Base-by-base conservation (phyloP, 192 early-diverging fungal genomes). In the Backusella circina region DNA sequence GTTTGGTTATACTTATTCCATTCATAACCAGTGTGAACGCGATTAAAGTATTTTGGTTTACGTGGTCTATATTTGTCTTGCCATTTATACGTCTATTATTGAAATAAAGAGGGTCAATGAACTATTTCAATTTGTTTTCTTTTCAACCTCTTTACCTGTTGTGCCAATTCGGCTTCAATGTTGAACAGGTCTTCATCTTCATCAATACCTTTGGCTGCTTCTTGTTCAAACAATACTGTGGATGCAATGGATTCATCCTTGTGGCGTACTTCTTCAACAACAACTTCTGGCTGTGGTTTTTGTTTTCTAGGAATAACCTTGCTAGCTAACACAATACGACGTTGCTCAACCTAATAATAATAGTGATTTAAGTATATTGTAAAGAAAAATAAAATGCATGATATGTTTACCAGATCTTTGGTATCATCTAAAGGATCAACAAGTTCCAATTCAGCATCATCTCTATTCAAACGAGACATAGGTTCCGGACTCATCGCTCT, bases 1-100 rank as follows among this genome's bases (percentile, higher is more conserved):
- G 94, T 97, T 77, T 96, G 95, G 76, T 99, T 99, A 77, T 98
- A 99, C 87, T 98, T 97, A 89, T 98, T 99, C 98, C 98, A 99
- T 82, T 98, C 97, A 75, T 97, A 98, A 36, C 98, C 98, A 0
- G 95, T 97, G 71, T 97, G 95, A 30, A 99, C 96, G 57, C 96
- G 91, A 87, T 99, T 99, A 73, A 97, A 95, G 86, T 93, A 99
- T 72, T 94, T 87, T 26, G 98, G 97, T 79, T 97, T 98, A 37
- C 97, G 89, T 33, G 97, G 97, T 33, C 96, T 85, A 80, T 99
- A 97, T 82, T 98, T 97, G 83, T 97, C 95, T 82, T 95, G 91
- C 93, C 94, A 95, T 73, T 88, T 76, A 75, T 95, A 95, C 3
- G 87, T 88, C 83, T 89, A 80, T 1, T 32, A 10, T 13, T 21